These are phyloP conservation scores for Aspergillus quadricinctus DNA, from an alignment of 2,329 filamentous ascomycete genomes.

Conservation along the genomic window DNA sequence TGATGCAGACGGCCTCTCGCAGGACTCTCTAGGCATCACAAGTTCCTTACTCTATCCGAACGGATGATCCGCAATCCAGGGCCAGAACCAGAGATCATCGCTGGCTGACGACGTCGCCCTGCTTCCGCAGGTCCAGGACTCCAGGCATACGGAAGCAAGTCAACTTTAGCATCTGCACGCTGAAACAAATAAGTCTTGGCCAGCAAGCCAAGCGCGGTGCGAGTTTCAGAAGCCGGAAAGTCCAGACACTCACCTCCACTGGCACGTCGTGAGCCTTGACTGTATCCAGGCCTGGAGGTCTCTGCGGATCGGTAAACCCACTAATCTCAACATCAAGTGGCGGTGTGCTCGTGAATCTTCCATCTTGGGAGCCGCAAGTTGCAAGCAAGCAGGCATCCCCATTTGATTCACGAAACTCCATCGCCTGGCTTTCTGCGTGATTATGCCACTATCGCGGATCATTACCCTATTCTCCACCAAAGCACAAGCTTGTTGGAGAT, in stretches of 20 bases:
- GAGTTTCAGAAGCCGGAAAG: background rate
- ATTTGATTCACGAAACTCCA: background rate
- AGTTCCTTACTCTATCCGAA: background rate
- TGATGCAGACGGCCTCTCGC: background rate
- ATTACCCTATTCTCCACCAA: background rate
- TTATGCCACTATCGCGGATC: background rate
- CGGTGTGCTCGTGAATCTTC: too few species aligned
- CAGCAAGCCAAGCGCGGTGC: background rate
- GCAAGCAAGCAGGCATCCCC: constrained; percentile 2
- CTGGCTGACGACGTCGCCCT: constrained; percentile 3
- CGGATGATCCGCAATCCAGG: background rate
- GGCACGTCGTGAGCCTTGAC: too few species aligned
- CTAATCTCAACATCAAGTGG: background rate
- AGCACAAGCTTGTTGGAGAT: background rate
- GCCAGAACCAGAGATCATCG: background rate
- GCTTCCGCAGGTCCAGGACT: background rate
- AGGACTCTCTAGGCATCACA: background rate
- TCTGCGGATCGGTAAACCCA: too few species aligned
- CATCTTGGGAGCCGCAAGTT: too few species aligned
- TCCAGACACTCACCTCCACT: constrained; percentile 1
- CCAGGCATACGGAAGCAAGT: background rate
- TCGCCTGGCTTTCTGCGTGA: background rate
- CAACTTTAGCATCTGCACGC: too few species aligned
- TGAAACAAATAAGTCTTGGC: background rate
- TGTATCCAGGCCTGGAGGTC: too few species aligned